A percentile compares a stretch with the other conserved stretches of the same genome.
These are phyloP conservation scores for Papiliotrema nemorosa DNA, from an alignment of 1,284 basidiomycete species.

Conservation along the genomic window DNA sequence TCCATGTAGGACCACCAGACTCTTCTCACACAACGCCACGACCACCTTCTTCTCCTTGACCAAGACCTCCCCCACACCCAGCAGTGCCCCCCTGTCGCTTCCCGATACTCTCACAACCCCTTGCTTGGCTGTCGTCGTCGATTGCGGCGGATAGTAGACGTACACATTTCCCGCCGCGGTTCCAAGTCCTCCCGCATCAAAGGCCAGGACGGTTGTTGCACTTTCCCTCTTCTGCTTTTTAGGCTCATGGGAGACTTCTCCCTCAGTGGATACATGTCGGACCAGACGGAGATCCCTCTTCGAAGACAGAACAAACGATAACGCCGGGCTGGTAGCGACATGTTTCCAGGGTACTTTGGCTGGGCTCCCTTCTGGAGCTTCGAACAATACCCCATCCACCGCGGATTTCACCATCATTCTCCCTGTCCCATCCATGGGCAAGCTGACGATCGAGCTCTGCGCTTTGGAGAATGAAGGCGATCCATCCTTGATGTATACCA, in stretches of 20 bases:
- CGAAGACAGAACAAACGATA: slow-evolving; percentile 89
- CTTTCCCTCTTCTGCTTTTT: no score
- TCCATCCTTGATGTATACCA: slow-evolving; percentile 28
- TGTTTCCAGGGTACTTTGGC: slow-evolving; percentile 65
- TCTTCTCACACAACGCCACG: slow-evolving; percentile 72
- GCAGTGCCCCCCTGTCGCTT: slow-evolving; percentile 61
- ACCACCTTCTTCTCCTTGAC: slow-evolving; percentile 51
- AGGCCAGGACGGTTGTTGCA: slow-evolving; percentile 60
- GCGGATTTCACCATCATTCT: slow-evolving; percentile 68
- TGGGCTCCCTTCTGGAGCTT: slow-evolving; percentile 31
- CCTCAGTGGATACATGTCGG: slow-evolving; percentile 56
- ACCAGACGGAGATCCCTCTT: slow-evolving; percentile 85
- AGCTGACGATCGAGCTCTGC: slow-evolving; percentile 25
- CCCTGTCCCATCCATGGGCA: slow-evolving; percentile 22
- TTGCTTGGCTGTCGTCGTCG: slow-evolving; percentile 64
- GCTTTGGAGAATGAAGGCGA: slow-evolving; percentile 29
- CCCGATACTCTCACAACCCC: slow-evolving; percentile 70
- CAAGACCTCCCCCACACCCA: slow-evolving; percentile 67
- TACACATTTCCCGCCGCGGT: slow-evolving; percentile 67
- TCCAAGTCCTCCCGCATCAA: slow-evolving; percentile 62
- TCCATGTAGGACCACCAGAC: slow-evolving; percentile 62
- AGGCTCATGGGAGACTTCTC: neutral
- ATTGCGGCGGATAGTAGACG: slow-evolving; percentile 63
- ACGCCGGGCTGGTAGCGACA: slow-evolving; percentile 72
- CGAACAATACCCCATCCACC: slow-evolving; percentile 75